phyloP scores from a whole-genome alignment of 2,329 filamentous ascomycete species.

The Exophiala phaeomuriformis region DNA sequence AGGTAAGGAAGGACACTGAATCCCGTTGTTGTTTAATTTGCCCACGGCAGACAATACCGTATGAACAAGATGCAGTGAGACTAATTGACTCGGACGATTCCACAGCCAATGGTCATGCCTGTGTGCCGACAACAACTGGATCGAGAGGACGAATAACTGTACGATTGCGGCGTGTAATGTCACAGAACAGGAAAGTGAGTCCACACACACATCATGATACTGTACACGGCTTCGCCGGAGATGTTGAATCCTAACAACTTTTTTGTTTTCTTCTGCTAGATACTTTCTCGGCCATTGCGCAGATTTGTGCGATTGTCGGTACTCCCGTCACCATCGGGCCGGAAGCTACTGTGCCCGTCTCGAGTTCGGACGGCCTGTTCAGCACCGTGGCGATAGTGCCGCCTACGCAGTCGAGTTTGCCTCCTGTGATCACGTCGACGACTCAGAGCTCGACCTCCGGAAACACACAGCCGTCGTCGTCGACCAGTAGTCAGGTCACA shows the following conservation, averaged over 20 bases:
- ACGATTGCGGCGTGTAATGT: slow-evolving; percentile 19
- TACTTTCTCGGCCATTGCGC: slow-evolving; percentile 21
- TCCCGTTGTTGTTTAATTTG: too few species aligned
- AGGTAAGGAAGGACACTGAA: neutral
- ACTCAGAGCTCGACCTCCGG: slow-evolving; percentile 4
- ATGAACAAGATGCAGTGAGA: too few species aligned
- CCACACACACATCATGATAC: too few species aligned
- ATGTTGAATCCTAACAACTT: neutral
- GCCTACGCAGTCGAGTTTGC: slow-evolving; percentile 14
- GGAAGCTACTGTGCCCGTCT: slow-evolving; percentile 18
- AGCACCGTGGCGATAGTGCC: slow-evolving; percentile 14
- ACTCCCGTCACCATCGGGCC: slow-evolving; percentile 20
- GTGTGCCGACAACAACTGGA: slow-evolving; percentile 21
- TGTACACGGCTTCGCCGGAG: too few species aligned
- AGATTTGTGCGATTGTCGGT: slow-evolving; percentile 23
- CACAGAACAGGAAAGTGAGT: slow-evolving; percentile 22
- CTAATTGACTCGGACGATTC: too few species aligned
- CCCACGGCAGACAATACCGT: too few species aligned
- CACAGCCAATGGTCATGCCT: slow-evolving; percentile 25
- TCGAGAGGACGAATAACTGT: slow-evolving; percentile 23
- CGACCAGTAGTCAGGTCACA: neutral
- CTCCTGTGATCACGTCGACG: slow-evolving; percentile 12
- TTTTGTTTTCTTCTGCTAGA: slow-evolving; percentile 9
- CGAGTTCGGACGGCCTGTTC: slow-evolving; percentile 18
- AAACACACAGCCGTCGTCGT: neutral